Evolutionary conservation across 768 basidiomycete species (phyloP).

Genomic region (Vararia minispora): DNA sequence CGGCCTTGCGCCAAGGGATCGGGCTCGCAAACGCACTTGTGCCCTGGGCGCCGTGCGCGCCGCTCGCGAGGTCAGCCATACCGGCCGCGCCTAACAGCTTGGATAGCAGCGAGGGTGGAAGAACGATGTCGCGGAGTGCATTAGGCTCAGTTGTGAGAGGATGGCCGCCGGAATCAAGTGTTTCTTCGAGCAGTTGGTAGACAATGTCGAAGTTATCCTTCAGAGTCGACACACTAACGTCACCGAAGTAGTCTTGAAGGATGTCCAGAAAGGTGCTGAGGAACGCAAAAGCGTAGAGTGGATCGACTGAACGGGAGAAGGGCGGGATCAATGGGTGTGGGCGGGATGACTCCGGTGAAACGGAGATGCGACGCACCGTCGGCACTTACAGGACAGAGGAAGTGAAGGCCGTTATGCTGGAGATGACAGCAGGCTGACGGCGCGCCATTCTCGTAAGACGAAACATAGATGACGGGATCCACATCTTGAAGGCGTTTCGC

Average conservation of each 20-base stretch:
- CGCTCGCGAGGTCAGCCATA: slow-evolving; percentile 29
- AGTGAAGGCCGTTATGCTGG: slow-evolving; percentile 59
- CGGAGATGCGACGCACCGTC: slow-evolving; percentile 52
- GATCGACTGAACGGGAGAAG: slow-evolving; percentile 55
- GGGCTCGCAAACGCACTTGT: slow-evolving; percentile 66
- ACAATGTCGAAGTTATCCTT: slow-evolving; percentile 93
- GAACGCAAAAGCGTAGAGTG: slow-evolving; percentile 83
- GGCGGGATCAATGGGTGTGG: slow-evolving; percentile 1
- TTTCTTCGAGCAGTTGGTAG: slow-evolving; percentile 95
- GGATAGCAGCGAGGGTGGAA: slow-evolving; percentile 74
- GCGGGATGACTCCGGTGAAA: not conserved
- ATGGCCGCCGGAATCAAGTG: slow-evolving; percentile 86
- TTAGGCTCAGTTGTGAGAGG: slow-evolving; percentile 87
- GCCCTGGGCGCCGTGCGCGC: slow-evolving; percentile 16
- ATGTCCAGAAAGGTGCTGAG: slow-evolving; percentile 78
- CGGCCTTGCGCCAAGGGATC: slow-evolving; percentile 88
- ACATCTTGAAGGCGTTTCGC: slow-evolving; percentile 40
- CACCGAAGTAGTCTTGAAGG: slow-evolving; percentile 77
- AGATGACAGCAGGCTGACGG: slow-evolving; percentile 82
- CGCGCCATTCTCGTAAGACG: slow-evolving; percentile 31
- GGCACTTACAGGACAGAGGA: slow-evolving; percentile 74
- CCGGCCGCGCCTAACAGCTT: slow-evolving; percentile 40
- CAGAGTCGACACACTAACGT: slow-evolving; percentile 66
- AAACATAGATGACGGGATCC: slow-evolving; percentile 67
- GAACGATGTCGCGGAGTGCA: slow-evolving; percentile 84